phyloP scores from a whole-genome alignment of 2,329 filamentous ascomycete genomes.

The Metarhizium rileyi region DNA sequence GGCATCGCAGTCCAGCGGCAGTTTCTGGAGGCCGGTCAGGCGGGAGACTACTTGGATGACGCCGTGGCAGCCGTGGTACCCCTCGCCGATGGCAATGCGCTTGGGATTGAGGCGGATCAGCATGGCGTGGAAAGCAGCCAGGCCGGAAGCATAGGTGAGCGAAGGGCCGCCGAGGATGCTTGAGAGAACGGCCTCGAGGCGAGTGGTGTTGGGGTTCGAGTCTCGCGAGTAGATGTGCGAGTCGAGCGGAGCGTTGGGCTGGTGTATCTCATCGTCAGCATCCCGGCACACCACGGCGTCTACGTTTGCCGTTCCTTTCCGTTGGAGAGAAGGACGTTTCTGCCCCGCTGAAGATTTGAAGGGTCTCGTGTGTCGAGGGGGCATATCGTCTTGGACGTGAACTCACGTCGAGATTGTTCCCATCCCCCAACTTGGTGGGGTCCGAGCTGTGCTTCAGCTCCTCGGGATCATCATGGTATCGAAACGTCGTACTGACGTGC shows the following conservation, averaged over 20 bases:
- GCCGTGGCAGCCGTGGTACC: slow-evolving; percentile 91
- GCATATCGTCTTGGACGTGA: background rate
- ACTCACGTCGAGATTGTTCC: slow-evolving; percentile 47
- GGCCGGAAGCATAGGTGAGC: slow-evolving; percentile 74
- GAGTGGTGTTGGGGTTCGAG: slow-evolving; percentile 68
- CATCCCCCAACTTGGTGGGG: slow-evolving; percentile 35
- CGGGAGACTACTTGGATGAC: slow-evolving; percentile 66
- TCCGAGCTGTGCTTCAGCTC: slow-evolving; percentile 35
- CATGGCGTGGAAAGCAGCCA: slow-evolving; percentile 81
- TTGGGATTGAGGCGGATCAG: slow-evolving; percentile 77
- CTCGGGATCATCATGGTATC: slow-evolving; percentile 64
- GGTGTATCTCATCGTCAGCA: background rate
- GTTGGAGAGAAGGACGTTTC: background rate
- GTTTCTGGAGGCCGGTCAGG: slow-evolving; percentile 62
- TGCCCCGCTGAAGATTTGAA: no score
- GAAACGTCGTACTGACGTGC: slow-evolving; percentile 86
- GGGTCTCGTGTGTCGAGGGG: background rate
- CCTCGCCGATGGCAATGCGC: slow-evolving; percentile 70
- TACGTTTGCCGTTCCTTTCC: background rate
- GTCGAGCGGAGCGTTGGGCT: slow-evolving; percentile 40
- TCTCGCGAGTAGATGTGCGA: slow-evolving; percentile 78
- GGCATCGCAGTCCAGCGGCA: slow-evolving; percentile 60
- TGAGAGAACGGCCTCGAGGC: slow-evolving; percentile 74
- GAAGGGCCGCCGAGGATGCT: slow-evolving; percentile 59
- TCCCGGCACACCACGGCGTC: background rate